Conservation (phyloP, 1,139 yeast genomes). For the Suhomyces panamericanus region DNA sequence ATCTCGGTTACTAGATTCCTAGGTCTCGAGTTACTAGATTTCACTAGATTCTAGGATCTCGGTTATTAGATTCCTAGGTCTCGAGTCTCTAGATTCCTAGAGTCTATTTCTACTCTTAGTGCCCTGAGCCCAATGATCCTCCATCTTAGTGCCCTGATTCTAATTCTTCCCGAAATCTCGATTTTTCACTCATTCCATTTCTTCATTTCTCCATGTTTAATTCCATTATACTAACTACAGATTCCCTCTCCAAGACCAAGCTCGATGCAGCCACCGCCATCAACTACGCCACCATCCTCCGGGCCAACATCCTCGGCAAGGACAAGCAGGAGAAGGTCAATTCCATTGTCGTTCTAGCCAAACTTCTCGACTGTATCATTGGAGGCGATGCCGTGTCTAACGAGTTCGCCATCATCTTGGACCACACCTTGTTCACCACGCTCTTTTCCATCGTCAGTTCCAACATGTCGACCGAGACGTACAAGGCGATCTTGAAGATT, state of each 20-base stretch:
- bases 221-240: conserved; percentile 21
- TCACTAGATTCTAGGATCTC: too few species aligned
- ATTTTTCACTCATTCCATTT: too few species aligned
- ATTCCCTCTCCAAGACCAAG: conserved; percentile 30
- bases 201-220: too few species aligned
- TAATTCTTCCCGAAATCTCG: too few species aligned
- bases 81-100: too few species aligned
- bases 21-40: too few species aligned
- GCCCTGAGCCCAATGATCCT: too few species aligned
- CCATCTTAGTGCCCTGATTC: too few species aligned
- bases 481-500: conserved; percentile 50
- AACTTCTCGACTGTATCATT: conserved; percentile 46
- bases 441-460: conserved; percentile 46
- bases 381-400: conserved; percentile 43
- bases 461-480: conserved; percentile 51
- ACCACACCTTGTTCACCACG: conserved; percentile 41
- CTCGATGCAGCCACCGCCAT: conserved; percentile 39
- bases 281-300: conserved; percentile 37
- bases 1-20: too few species aligned
- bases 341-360: conserved; percentile 54
- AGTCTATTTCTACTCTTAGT: not conserved
- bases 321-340: conserved; percentile 56
- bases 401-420: conserved; percentile 41
- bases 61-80: too few species aligned
- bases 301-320: conserved; percentile 43